phyloP scores from a whole-genome alignment of 257 asterid genomes.

The Capsicum chinense region DNA sequence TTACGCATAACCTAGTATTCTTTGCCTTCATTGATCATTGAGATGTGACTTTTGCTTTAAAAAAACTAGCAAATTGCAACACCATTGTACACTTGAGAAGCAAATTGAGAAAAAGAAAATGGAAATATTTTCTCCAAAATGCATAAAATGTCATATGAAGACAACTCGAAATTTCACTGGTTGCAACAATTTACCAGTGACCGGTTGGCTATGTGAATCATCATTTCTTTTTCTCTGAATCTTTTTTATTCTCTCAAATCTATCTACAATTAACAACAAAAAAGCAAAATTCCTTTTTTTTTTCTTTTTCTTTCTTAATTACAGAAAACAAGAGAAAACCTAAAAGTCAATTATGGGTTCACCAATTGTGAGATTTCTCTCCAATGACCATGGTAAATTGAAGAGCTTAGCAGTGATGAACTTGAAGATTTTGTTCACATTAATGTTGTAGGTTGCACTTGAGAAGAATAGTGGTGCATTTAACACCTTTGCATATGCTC shows the following conservation, averaged over 20 bases:
- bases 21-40: background rate
- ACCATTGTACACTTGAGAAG: background rate
- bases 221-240: background rate
- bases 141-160: slow-evolving; percentile 28
- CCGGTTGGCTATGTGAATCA: slow-evolving; percentile 52
- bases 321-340: slow-evolving; percentile 29
- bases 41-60: background rate
- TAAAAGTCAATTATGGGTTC: slow-evolving; percentile 92
- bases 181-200: slow-evolving; percentile 35
- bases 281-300: background rate
- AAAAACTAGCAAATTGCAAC: background rate
- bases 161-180: slow-evolving; percentile 39
- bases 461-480: slow-evolving; percentile 85
- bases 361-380: slow-evolving; percentile 82
- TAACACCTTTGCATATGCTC: slow-evolving; percentile 77
- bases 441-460: slow-evolving; percentile 86
- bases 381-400: slow-evolving; percentile 75
- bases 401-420: slow-evolving; percentile 81
- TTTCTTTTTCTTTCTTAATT: background rate
- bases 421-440: slow-evolving; percentile 87
- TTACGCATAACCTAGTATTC: too few species aligned
- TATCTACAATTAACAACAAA: background rate
- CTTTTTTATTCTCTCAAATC: slow-evolving; percentile 8
- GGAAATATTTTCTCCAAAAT: slow-evolving; percentile 27
- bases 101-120: slow-evolving; percentile 1